These are phyloP conservation scores for Eucalyptus melliodora DNA, from an alignment of 345 rosid species.

Conservation along the genomic window DNA sequence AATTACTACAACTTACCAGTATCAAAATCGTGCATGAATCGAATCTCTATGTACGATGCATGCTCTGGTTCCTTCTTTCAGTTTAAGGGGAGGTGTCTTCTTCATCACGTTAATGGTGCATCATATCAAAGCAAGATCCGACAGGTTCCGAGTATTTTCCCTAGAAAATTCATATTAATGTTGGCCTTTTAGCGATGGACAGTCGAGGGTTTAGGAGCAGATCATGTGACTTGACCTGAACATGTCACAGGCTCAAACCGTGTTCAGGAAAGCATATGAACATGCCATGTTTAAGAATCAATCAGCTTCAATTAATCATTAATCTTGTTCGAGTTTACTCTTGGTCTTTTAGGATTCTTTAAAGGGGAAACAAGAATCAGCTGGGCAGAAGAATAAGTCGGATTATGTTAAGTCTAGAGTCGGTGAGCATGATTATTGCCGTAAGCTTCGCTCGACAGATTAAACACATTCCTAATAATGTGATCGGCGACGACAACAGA, in stretches of 20 bases:
- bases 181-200: background rate
- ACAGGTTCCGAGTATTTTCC: background rate
- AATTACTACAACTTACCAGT: background rate
- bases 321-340: background rate
- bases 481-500: background rate
- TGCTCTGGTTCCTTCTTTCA: background rate
- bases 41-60: background rate
- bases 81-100: background rate
- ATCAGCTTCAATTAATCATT: background rate
- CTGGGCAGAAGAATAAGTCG: background rate
- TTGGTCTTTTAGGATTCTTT: background rate
- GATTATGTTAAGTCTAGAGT: background rate
- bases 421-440: background rate
- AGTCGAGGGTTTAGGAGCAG: background rate
- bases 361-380: background rate
- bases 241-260: background rate
- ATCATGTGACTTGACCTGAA: background rate
- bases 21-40: background rate
- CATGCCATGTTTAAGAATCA: background rate
- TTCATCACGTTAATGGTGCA: background rate
- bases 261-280: background rate
- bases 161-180: background rate
- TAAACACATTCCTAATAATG: background rate
- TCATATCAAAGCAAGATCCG: background rate
- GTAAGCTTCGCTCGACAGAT: background rate